Evolutionary conservation across 2,329 filamentous ascomycete genomes (phyloP).

Genomic region (Claviceps sp.): DNA sequence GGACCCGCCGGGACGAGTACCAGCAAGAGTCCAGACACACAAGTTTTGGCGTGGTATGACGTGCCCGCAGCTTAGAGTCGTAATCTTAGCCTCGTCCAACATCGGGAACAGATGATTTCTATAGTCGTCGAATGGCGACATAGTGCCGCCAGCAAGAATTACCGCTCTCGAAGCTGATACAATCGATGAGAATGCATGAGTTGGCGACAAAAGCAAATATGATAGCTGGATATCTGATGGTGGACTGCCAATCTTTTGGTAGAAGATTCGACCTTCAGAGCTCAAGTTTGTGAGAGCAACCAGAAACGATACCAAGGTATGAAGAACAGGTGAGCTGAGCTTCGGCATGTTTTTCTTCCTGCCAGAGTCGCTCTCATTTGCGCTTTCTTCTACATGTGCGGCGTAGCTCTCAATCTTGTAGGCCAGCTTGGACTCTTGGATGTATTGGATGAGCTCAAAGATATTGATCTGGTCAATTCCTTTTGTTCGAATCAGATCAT

Average conservation of each 20-base stretch:
- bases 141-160: conserved; percentile 86
- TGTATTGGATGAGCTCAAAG: conserved; percentile 74
- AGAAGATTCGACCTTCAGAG: conserved; percentile 53
- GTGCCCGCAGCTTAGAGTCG: conserved; percentile 83
- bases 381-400: conserved; percentile 33
- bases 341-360: conserved; percentile 11
- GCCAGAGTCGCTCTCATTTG: conserved; percentile 28
- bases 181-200: conserved; percentile 79
- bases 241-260: conserved; percentile 30
- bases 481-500: conserved; percentile 64
- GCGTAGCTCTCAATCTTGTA: conserved; percentile 90
- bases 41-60: conserved; percentile 78
- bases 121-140: conserved; percentile 95
- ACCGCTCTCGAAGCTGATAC: conserved; percentile 75
- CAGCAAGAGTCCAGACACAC: conserved; percentile 58
- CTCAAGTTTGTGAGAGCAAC: conserved; percentile 77
- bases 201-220: conserved; percentile 83
- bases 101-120: conserved; percentile 74
- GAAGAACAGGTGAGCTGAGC: conserved; percentile 35
- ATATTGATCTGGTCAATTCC: conserved; percentile 93
- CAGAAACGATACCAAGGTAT: conserved; percentile 50
- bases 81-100: conserved; percentile 47
- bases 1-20: conserved; percentile 25
- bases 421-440: conserved; percentile 83
- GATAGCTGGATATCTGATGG: conserved; percentile 47